Evolutionary conservation across 495 filamentous ascomycete species (phyloP), one percentile per base, ranked within the genome.

Genomic region (Bathelium albidoporum): DNA sequence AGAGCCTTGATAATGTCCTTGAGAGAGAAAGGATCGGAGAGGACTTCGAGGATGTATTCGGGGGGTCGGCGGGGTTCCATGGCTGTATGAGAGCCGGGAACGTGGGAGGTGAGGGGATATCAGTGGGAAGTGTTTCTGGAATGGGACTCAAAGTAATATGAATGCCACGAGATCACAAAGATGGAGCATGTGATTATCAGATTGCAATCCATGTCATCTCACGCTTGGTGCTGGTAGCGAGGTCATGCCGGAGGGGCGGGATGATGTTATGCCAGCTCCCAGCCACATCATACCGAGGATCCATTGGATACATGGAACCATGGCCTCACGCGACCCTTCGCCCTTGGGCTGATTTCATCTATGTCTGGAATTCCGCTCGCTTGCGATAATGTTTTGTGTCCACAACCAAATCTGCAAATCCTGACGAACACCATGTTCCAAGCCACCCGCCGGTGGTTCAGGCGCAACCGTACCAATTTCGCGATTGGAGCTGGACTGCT

Each of bases 1-100:
- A 97, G 88, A 64, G 94, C 93, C 83, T 92, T 90, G 32, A 97
- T 83, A 24, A 98, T 85, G 74, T 97, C 94, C 71, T 89, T 89
- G 67, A 96, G 89, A 59, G 70, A 76, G 18, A 74, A 68, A 11
- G 73, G 71, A 66, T 79, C 76, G 12, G 77, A 75, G 52, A 76
- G 73, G 41, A 79, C 69, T 53, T 77, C 76, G 59, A 79, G 70
- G 20, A 66, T 74, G 64, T 77, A 77, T 59, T 78, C 74, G 28
- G 76, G 67, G 3, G 69, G 66, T 24, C 71, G 67, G 64, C 73
- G 72, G 32, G 61, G 67, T 59, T 77, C 74, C 74, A 77, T 77
- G 64, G 22, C 18, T n/a, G 43, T n/a, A 18, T 20, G 16, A 49
- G 9, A 49, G 43, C 18, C 20, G 43, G n/a, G 43, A 49, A n/a